These are phyloP conservation scores for Spatholobus suberectus DNA, from an alignment of 306 rosid genomes.

Conservation along the genomic window DNA sequence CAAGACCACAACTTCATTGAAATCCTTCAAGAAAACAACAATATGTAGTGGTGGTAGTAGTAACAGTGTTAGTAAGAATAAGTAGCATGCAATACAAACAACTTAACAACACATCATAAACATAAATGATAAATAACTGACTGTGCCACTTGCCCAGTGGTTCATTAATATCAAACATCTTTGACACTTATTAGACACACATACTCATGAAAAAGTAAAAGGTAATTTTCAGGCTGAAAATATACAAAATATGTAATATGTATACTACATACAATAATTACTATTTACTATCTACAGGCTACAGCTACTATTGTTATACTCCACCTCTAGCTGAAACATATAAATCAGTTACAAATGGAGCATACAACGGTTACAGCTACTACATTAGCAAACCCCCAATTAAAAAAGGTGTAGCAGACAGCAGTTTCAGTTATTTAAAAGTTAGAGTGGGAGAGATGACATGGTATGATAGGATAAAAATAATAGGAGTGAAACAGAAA, in stretches of 20 bases:
- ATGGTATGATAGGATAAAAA: neutral
- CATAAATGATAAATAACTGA: neutral
- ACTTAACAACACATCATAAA: neutral
- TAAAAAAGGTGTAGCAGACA: neutral
- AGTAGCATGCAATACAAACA: neutral
- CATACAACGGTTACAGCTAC: conserved; percentile 1
- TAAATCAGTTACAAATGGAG: neutral
- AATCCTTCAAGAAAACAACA: conserved; percentile 55
- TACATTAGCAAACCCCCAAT: neutral
- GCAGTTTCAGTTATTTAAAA: neutral
- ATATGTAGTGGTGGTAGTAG: neutral
- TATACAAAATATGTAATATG: conserved; percentile 5
- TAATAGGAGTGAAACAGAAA: neutral
- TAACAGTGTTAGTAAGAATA: neutral
- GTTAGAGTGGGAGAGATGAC: neutral
- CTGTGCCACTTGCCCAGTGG: neutral
- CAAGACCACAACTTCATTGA: conserved; percentile 89
- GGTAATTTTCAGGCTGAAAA: conserved; percentile 5
- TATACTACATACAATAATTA: neutral
- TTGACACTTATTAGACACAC: conserved; percentile 29
- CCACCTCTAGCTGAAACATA: neutral
- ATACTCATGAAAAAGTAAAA: conserved; percentile 10
- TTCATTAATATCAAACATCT: conserved; percentile 32
- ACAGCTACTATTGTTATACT: conserved; percentile 2
- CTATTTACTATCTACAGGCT: conserved; percentile 18